Evolutionary conservation across 2,329 filamentous ascomycete genomes (phyloP).

Genomic region (Pseudogymnoascus sp.): DNA sequence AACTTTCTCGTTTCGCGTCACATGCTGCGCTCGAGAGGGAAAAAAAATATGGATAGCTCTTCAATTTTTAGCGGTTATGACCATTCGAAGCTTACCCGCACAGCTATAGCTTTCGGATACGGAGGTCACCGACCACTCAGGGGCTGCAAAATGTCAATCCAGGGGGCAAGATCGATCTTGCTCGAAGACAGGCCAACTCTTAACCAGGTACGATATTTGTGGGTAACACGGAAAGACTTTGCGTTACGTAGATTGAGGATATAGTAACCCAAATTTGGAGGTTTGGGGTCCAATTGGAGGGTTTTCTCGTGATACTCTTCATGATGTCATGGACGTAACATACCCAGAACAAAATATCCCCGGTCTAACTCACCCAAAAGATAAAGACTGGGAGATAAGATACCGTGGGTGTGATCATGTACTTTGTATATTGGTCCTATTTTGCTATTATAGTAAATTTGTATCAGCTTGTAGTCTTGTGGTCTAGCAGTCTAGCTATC

Average conservation of each 20-base stretch:
- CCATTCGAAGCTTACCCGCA: not conserved
- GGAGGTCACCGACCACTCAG: not conserved
- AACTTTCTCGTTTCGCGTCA: not conserved
- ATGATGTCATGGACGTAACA: not conserved
- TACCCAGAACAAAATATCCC: not conserved
- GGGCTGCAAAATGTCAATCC: not conserved
- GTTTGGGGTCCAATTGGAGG: not conserved
- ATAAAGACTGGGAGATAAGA: not conserved
- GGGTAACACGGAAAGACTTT: not conserved
- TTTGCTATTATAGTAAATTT: not conserved
- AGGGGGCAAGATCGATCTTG: not conserved
- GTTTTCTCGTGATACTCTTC: not conserved
- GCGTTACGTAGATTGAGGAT: not conserved
- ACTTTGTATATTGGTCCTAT: not conserved
- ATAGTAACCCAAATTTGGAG: not conserved
- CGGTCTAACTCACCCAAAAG: not conserved
- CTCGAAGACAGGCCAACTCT: not conserved
- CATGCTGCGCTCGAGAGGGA: not conserved
- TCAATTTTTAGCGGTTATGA: not conserved
- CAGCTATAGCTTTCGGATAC: not conserved
- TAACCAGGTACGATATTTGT: slow-evolving; percentile 1
- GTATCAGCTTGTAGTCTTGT: not conserved
- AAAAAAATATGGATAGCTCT: not conserved
- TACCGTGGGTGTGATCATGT: not conserved
- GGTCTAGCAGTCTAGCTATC: not conserved